phyloP scores from a whole-genome alignment of 1,284 basidiomycete species.

The Cryptococcus sp. region DNA sequence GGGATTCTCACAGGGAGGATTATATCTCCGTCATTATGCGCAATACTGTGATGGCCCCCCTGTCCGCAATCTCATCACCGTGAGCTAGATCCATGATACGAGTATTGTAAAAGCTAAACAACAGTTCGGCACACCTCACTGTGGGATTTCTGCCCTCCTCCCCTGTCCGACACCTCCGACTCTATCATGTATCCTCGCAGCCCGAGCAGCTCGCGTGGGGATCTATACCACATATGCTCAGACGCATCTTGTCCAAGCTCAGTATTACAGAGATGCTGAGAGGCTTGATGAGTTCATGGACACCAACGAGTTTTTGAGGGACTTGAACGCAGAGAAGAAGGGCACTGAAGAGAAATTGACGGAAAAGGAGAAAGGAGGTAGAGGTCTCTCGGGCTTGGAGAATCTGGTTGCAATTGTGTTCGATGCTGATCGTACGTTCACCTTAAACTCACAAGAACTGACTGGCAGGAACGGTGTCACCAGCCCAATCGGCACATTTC shows the following conservation, averaged over 20 bases:
- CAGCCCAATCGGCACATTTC: constrained; percentile 44
- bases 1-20: constrained; percentile 90
- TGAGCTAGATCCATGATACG: constrained; percentile 30
- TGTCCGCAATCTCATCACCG: constrained; percentile 78
- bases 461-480: constrained; percentile 36
- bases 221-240: constrained; percentile 83
- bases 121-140: constrained; percentile 51
- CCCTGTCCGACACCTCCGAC: constrained; percentile 47
- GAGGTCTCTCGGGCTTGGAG: constrained; percentile 35
- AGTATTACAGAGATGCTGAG: constrained; percentile 87
- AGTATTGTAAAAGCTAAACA: background rate
- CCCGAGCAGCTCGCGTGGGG: constrained; percentile 64
- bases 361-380: constrained; percentile 19
- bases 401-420: constrained; percentile 49
- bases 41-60: constrained; percentile 76
- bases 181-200: constrained; percentile 65
- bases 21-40: constrained; percentile 85
- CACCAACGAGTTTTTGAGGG: constrained; percentile 54
- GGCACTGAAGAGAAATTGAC: constrained; percentile 68
- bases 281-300: constrained; percentile 66
- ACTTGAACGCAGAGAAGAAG: constrained; percentile 37
- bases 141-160: constrained; percentile 45
- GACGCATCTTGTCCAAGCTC: constrained; percentile 76
- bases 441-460: background rate
- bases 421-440: constrained; percentile 41